A percentile compares a stretch with the other conserved stretches of the same genome.
These are phyloP conservation scores for Plasmodium gonderi DNA, from an alignment of 169 alveolate genomes.

Conservation along the genomic window DNA sequence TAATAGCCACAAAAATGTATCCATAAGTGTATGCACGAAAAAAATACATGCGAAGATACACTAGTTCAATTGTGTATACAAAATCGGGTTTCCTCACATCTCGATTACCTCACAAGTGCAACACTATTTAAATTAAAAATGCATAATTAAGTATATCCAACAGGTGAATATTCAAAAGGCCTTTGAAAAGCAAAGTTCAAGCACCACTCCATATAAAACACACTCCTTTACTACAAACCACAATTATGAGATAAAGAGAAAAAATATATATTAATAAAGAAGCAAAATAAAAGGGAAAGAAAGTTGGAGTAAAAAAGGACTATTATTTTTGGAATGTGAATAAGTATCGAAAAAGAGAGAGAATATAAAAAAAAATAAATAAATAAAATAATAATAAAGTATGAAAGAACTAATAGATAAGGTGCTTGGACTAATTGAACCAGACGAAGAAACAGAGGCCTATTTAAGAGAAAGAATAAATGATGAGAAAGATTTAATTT, in stretches of 20 bases:
- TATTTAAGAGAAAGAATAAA: constrained; percentile 66
- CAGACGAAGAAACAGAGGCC: constrained; percentile 43
- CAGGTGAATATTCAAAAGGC: no score
- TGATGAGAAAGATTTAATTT: constrained; percentile 52
- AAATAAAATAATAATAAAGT: neutral
- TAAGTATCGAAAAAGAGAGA: no score
- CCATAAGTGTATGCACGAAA: neutral
- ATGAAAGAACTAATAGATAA: constrained; percentile 48
- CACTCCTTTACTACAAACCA: no score
- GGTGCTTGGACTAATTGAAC: constrained; percentile 6
- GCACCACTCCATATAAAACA: no score
- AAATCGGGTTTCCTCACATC: no score
- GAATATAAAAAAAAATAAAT: no score
- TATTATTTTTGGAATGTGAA: neutral
- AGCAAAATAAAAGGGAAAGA: neutral
- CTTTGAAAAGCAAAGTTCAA: no score
- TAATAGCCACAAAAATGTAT: neutral
- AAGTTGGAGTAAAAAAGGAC: neutral
- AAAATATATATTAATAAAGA: neutral
- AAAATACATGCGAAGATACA: neutral
- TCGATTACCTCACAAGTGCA: no score
- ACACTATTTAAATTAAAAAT: no score
- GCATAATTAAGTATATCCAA: no score
- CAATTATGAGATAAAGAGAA: neutral
- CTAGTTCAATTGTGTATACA: no score